Evolutionary conservation across 2,329 filamentous ascomycete species (phyloP).

Genomic region (Xylaria digitata): DNA sequence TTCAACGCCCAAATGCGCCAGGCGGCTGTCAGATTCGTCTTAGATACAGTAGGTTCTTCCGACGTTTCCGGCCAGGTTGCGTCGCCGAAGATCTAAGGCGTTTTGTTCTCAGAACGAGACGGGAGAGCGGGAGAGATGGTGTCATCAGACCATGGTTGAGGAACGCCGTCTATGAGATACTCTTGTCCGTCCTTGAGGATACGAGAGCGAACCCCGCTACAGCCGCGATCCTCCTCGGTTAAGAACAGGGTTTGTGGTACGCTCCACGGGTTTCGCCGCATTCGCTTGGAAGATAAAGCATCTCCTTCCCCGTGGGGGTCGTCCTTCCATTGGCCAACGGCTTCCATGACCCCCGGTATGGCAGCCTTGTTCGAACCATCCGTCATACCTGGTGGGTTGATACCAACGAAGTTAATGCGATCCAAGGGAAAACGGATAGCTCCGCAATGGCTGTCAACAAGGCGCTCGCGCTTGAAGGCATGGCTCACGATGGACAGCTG

Average conservation of each 20-base stretch:
- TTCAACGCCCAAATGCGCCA: conserved; percentile 75
- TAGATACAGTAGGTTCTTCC: conserved; percentile 56
- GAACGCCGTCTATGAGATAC: conserved; percentile 53
- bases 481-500: conserved; percentile 74
- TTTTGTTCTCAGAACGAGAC: conserved; percentile 4
- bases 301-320: conserved; percentile 65
- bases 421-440: conserved; percentile 67
- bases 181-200: conserved; percentile 52
- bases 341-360: conserved; percentile 56
- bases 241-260: conserved; percentile 59
- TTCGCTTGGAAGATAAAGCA: conserved; percentile 61
- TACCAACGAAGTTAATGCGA: conserved; percentile 66
- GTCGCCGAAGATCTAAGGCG: conserved; percentile 45
- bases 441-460: conserved; percentile 71
- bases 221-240: conserved; percentile 48
- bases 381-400: conserved; percentile 68
- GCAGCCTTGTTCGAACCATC: conserved; percentile 54
- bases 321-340: conserved; percentile 60
- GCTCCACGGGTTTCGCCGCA: conserved; percentile 62
- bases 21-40: conserved; percentile 73
- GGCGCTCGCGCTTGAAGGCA: conserved; percentile 73
- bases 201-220: conserved; percentile 55
- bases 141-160: conserved; percentile 55
- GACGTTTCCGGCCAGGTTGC: conserved; percentile 45
- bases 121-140: not conserved